Percentiles rank a stretch among this genome's conserved stretches.
phyloP scores from a whole-genome alignment of 352 stramenopile genomes.

The Lagenidium sp. region DNA sequence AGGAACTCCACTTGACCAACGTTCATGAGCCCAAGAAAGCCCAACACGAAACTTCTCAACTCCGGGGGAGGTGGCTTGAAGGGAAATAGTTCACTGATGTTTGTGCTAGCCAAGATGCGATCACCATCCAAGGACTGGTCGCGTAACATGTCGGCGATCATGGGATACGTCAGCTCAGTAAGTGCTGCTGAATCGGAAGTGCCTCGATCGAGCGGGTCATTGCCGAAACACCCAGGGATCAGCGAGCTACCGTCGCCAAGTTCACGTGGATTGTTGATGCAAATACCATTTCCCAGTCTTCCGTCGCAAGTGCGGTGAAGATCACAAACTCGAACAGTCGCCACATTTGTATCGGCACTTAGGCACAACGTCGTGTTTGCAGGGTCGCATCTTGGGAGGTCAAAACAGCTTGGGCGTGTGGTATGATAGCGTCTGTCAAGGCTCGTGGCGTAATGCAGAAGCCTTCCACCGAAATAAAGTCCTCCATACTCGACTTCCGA shows the following conservation, averaged over 20 bases:
- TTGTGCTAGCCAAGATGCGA: constrained; percentile 6
- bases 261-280: constrained; percentile 17
- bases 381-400: constrained; percentile 41
- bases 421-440: constrained; percentile 59
- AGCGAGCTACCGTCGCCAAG: neutral
- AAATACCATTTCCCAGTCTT: constrained; percentile 43
- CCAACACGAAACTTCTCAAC: constrained; percentile 46
- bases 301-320: constrained; percentile 24
- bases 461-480: constrained; percentile 37
- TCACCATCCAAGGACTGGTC: constrained; percentile 17
- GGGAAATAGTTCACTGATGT: constrained; percentile 6
- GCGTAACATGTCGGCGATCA: constrained; percentile 12
- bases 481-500: constrained; percentile 58
- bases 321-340: constrained; percentile 39
- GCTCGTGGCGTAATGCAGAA: constrained; percentile 50
- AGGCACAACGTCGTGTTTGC: constrained; percentile 20
- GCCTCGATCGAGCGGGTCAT: constrained; percentile 5
- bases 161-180: constrained; percentile 16
- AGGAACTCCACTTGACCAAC: constrained; percentile 32
- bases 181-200: neutral
- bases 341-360: neutral
- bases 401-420: constrained; percentile 43
- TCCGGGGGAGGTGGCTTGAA: constrained; percentile 30
- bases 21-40: constrained; percentile 58
- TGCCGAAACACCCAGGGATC: constrained; percentile 26